A percentile compares a stretch with the other conserved stretches of the same genome.
These are phyloP conservation scores for Solanum lycopersicoides DNA, from an alignment of 257 asterid genomes.

Conservation along the genomic window DNA sequence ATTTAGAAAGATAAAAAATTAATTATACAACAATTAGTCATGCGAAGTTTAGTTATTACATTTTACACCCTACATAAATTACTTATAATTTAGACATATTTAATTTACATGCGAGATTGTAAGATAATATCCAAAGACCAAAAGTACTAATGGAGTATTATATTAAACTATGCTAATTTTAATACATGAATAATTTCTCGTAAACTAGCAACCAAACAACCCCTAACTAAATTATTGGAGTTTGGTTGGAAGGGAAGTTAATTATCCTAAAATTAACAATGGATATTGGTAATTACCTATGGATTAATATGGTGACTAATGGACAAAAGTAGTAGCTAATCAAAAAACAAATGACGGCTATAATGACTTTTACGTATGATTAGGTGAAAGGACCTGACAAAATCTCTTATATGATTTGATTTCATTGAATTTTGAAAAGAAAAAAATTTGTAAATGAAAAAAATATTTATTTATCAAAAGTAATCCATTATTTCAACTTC, in stretches of 20 bases:
- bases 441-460: neutral
- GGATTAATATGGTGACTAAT: neutral
- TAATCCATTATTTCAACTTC: neutral
- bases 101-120: neutral
- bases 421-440: neutral
- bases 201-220: neutral
- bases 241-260: neutral
- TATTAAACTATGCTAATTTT: neutral
- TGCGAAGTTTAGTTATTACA: neutral
- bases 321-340: neutral
- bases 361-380: neutral
- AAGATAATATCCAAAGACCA: neutral
- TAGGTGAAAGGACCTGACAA: neutral
- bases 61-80: neutral
- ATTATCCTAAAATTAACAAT: neutral
- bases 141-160: too few relatives aligned
- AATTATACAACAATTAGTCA: neutral
- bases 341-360: neutral
- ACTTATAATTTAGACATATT: neutral
- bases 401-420: neutral
- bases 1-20: neutral
- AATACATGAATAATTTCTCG: neutral
- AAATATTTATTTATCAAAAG: neutral
- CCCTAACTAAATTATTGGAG: neutral
- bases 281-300: neutral